phyloP scores from a whole-genome alignment of 2,329 filamentous ascomycete genomes.

The Pestalotiopsis sp. region DNA sequence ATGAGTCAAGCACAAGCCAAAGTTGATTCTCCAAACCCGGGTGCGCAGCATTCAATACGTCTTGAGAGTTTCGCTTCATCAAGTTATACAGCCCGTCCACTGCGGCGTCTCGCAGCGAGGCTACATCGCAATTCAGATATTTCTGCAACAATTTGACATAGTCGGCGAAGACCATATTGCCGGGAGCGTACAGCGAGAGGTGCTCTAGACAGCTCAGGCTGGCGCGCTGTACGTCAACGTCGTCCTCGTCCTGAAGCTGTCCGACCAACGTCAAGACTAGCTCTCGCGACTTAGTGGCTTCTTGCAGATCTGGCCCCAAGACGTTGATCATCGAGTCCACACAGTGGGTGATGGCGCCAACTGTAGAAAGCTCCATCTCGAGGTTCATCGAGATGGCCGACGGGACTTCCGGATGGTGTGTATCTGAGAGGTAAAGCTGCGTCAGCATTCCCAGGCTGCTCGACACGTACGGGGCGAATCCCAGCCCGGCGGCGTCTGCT shows the following conservation, averaged over 20 bases:
- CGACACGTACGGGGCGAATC: slow-evolving; percentile 87
- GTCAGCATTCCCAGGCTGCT: slow-evolving; percentile 92
- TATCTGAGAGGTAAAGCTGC: slow-evolving; percentile 88
- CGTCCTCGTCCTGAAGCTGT: slow-evolving; percentile 77
- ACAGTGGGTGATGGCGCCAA: slow-evolving; percentile 80
- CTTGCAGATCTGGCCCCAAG: slow-evolving; percentile 90
- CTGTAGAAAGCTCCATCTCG: slow-evolving; percentile 80
- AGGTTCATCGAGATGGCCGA: slow-evolving; percentile 85
- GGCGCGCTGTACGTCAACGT: slow-evolving; percentile 69
- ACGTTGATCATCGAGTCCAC: slow-evolving; percentile 97
- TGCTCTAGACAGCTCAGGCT: slow-evolving; percentile 86
- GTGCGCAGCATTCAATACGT: slow-evolving; percentile 75
- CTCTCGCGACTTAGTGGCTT: slow-evolving; percentile 87
- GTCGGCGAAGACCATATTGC: slow-evolving; percentile 77
- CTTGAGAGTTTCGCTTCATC: slow-evolving; percentile 87
- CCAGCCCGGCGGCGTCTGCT: slow-evolving; percentile 87
- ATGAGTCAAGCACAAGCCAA: slow-evolving; percentile 83
- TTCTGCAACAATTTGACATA: slow-evolving; percentile 84
- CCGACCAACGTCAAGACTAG: slow-evolving; percentile 84
- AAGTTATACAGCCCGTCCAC: slow-evolving; percentile 89
- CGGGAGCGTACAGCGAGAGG: slow-evolving; percentile 86
- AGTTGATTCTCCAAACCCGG: slow-evolving; percentile 84
- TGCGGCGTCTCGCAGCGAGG: slow-evolving; percentile 74
- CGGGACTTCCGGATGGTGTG: slow-evolving; percentile 81
- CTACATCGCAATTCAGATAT: slow-evolving; percentile 69